phyloP scores from a whole-genome alignment of 352 stramenopile species.

The Phytophthora niederhauseri region DNA sequence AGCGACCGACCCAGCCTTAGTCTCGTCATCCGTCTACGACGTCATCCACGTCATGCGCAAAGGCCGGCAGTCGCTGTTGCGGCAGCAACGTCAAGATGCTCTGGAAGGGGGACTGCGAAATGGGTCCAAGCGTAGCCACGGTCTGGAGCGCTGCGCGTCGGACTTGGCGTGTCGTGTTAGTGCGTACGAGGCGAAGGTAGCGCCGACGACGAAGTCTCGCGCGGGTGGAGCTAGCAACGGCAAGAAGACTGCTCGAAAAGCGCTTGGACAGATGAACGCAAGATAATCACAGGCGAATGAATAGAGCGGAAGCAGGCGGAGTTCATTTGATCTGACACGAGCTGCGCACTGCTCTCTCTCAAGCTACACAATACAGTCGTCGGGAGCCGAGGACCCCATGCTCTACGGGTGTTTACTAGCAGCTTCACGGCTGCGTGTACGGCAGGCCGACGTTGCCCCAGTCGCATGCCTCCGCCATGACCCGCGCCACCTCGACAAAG shows the following conservation, averaged over 20 bases:
- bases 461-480: slow-evolving; percentile 65
- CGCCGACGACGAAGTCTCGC: slow-evolving; percentile 6
- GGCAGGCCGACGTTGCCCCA: slow-evolving; percentile 68
- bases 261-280: slow-evolving; percentile 11
- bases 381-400: background rate
- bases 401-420: background rate
- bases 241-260: background rate
- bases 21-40: slow-evolving; percentile 31
- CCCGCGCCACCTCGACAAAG: slow-evolving; percentile 60
- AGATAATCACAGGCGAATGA: background rate
- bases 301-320: slow-evolving; percentile 7
- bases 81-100: slow-evolving; percentile 12
- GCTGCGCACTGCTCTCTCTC: background rate
- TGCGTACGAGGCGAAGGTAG: slow-evolving; percentile 20
- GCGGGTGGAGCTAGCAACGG: slow-evolving; percentile 5
- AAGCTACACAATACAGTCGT: background rate
- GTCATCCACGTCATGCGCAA: slow-evolving; percentile 44
- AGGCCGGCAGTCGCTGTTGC: slow-evolving; percentile 30
- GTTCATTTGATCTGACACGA: slow-evolving; percentile 23
- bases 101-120: slow-evolving; percentile 1
- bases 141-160: slow-evolving; percentile 26
- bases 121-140: slow-evolving; percentile 7
- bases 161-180: slow-evolving; percentile 17
- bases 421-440: slow-evolving; percentile 47
- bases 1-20: background rate